phyloP scores from a whole-genome alignment of 2,329 filamentous ascomycete species.

The Seiridium unicorne region DNA sequence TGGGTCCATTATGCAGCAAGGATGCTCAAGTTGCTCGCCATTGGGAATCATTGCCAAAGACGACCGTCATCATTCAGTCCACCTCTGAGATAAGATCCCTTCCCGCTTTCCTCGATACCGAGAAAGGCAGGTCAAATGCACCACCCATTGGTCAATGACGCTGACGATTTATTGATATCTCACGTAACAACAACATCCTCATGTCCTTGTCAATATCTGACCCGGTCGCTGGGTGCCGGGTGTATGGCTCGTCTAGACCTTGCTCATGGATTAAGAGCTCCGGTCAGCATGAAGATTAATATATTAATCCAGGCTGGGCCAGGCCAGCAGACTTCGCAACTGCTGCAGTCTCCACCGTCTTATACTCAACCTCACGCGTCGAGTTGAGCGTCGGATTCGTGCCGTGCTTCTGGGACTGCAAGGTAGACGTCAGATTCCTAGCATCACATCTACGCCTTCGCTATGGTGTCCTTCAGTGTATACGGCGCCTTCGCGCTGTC shows the following conservation, averaged over 20 bases:
- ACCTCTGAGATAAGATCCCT: not conserved
- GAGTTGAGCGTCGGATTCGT: not conserved
- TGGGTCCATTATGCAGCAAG: not conserved
- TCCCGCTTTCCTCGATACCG: not conserved
- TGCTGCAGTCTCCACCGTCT: not conserved
- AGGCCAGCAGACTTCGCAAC: not conserved
- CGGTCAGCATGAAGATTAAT: not conserved
- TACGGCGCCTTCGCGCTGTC: not conserved
- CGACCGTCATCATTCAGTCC: not conserved
- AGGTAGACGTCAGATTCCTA: not conserved
- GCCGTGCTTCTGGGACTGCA: not conserved
- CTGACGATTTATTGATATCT: not conserved
- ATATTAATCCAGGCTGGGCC: not conserved
- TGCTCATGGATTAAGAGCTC: not conserved
- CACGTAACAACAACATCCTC: not conserved
- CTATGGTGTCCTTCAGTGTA: conserved; percentile 2
- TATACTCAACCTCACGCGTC: not conserved
- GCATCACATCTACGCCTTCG: not conserved
- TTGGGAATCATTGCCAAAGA: not conserved
- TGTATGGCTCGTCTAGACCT: not conserved
- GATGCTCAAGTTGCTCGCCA: not conserved
- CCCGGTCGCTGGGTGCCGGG: not conserved
- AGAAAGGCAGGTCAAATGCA: conserved; percentile 7
- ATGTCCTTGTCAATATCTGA: not conserved
- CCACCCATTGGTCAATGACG: conserved; percentile 5